Conservation (phyloP, 225 moss, liverwort and hornwort species). For the Pleurozium schreberi region DNA sequence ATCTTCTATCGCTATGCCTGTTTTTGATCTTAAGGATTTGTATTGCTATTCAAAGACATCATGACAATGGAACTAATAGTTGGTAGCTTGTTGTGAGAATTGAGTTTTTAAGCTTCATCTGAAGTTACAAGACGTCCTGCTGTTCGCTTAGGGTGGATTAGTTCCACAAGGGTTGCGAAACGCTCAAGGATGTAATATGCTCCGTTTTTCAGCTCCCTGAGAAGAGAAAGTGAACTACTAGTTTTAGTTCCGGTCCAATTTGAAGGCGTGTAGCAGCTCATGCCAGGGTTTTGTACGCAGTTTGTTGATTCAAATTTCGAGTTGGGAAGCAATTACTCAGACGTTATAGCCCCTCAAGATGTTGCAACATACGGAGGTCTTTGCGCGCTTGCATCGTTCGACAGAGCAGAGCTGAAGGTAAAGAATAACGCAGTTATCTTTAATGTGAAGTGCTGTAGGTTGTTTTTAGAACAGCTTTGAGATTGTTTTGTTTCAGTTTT, state of each 20-base stretch:
- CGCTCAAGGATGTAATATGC: neutral
- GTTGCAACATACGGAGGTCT: constrained; percentile 98
- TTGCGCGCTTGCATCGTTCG: constrained; percentile 96
- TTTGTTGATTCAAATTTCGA: constrained; percentile 97
- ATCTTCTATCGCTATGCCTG: neutral
- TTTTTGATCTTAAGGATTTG: neutral
- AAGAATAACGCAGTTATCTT: neutral
- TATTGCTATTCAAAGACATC: neutral
- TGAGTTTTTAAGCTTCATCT: neutral
- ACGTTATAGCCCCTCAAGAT: constrained; percentile 96
- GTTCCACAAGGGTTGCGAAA: neutral
- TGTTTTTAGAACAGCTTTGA: neutral
- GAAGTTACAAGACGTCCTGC: neutral
- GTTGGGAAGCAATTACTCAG: constrained; percentile 84
- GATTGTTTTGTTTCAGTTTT: neutral
- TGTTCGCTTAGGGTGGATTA: constrained; percentile 6
- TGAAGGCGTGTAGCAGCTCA: constrained; percentile 19
- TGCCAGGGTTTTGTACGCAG: constrained; percentile 41
- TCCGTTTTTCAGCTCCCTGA: constrained; percentile 1
- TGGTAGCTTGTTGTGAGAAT: neutral
- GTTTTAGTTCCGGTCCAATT: neutral
- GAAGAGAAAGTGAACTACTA: neutral
- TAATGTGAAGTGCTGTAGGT: neutral
- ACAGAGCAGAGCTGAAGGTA: constrained; percentile 98
- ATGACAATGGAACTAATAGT: neutral